Conservation (phyloP, 768 basidiomycete genomes). For the Tylopilus balloui region DNA sequence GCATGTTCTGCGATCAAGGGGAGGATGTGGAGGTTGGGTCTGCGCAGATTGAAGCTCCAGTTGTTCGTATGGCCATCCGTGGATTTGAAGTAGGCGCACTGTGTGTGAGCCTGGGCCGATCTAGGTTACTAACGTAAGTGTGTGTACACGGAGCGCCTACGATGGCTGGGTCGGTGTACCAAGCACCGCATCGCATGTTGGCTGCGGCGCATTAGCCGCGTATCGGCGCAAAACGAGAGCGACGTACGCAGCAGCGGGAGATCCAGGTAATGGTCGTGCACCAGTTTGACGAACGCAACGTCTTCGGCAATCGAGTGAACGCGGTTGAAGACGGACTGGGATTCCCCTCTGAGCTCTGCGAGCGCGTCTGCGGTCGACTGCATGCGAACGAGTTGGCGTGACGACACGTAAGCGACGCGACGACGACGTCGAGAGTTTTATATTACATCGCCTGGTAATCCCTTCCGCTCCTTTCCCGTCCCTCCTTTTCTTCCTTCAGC, state of each 20-base stretch:
- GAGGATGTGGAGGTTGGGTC: conserved; percentile 81
- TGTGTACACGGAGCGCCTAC: conserved; percentile 32
- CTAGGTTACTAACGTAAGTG: too few relatives aligned
- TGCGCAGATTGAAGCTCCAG: conserved; percentile 80
- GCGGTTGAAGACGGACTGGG: conserved; percentile 79
- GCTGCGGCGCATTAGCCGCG: conserved; percentile 43
- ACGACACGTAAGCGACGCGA: background rate
- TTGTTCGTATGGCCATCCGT: conserved; percentile 84
- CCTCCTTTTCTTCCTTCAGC: conserved; percentile 8
- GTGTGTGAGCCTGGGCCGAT: conserved; percentile 9
- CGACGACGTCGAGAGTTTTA: too few relatives aligned
- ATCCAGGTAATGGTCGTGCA: conserved; percentile 44
- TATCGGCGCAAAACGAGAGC: background rate
- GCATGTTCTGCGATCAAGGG: conserved; percentile 45
- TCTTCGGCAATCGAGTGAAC: conserved; percentile 84
- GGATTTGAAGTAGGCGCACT: conserved; percentile 81
- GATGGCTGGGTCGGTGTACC: conserved; percentile 78
- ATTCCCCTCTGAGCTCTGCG: conserved; percentile 59
- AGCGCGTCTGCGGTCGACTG: conserved; percentile 29
- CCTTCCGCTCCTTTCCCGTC: conserved; percentile 15
- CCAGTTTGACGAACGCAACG: conserved; percentile 57
- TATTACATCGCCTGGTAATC: background rate
- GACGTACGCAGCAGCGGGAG: conserved; percentile 56
- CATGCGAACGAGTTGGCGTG: too few relatives aligned
- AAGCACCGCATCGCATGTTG: conserved; percentile 90